phyloP scores from a whole-genome alignment of 805 yeast genomes.

The Nakazawaea siamensis region DNA sequence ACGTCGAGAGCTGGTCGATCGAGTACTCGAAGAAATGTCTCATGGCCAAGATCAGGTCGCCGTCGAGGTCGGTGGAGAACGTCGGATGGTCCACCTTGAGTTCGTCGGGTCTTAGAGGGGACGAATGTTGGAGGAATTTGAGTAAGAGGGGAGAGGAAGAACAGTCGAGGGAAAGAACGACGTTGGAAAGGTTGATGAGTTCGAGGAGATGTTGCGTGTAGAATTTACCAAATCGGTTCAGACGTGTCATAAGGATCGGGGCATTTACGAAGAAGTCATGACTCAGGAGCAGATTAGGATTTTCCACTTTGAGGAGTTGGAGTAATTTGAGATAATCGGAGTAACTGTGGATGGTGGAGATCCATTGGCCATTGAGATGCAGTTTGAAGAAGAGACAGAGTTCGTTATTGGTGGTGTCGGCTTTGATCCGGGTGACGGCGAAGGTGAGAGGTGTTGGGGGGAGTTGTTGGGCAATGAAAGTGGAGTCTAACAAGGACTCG shows the following conservation, averaged over 20 bases:
- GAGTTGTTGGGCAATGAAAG: slow-evolving; percentile 15
- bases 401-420: slow-evolving; percentile 21
- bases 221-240: slow-evolving; percentile 8
- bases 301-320: slow-evolving; percentile 26
- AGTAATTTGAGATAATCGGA: slow-evolving; percentile 24
- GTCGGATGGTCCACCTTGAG: no score
- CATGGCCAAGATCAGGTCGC: slow-evolving; percentile 33
- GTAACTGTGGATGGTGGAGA: slow-evolving; percentile 19
- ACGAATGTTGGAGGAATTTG: no score
- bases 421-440: slow-evolving; percentile 26
- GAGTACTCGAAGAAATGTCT: slow-evolving; percentile 41
- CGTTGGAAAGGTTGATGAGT: not conserved
- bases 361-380: slow-evolving; percentile 6
- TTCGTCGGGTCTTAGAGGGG: no score
- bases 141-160: slow-evolving; percentile 15
- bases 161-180: slow-evolving; percentile 2
- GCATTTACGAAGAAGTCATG: slow-evolving; percentile 9
- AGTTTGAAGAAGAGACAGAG: slow-evolving; percentile 19
- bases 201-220: not conserved
- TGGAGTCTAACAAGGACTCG: slow-evolving; percentile 25
- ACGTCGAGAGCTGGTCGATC: slow-evolving; percentile 29
- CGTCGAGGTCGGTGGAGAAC: no score
- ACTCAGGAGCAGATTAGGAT: slow-evolving; percentile 24
- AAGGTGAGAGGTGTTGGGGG: slow-evolving; percentile 17
- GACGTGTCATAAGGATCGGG: no score